Percentiles rank a stretch among this genome's conserved stretches.
phyloP scores from a whole-genome alignment of 768 basidiomycete genomes.

The Russula griseocarnosa region DNA sequence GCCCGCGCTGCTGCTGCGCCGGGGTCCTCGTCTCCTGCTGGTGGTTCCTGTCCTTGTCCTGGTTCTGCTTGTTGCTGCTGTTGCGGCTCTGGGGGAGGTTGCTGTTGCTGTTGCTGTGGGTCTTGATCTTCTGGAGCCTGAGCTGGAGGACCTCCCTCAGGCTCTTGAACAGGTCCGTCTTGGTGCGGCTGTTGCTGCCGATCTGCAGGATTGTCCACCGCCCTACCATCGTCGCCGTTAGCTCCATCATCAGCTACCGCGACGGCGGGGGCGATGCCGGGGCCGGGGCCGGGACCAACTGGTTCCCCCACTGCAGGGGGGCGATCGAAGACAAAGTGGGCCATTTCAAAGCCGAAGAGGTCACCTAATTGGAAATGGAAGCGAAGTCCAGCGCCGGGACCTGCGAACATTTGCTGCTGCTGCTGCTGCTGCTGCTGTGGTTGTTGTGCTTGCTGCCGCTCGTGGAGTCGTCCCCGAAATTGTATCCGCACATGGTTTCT shows the following conservation, averaged over 20 bases:
- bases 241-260: not conserved
- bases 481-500: not conserved
- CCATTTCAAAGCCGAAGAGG: slow-evolving; percentile 24
- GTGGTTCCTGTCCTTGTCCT: slow-evolving; percentile 6
- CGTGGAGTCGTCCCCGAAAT: not conserved
- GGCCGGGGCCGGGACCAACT: not conserved
- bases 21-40: slow-evolving; percentile 23
- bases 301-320: not conserved
- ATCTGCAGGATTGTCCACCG: not conserved
- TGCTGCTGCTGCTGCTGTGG: not conserved
- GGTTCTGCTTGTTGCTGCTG: not conserved
- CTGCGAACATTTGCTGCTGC: not conserved
- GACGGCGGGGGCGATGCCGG: not conserved
- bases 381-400: slow-evolving; percentile 25
- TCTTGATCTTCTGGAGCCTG: not conserved
- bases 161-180: not conserved
- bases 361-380: slow-evolving; percentile 30
- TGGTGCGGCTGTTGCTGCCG: not conserved
- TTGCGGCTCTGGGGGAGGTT: not conserved
- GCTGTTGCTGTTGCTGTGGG: not conserved
- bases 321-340: not conserved
- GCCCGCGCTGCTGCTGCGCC: slow-evolving; percentile 56
- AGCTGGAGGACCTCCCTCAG: not conserved
- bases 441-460: not conserved
- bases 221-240: not conserved